Conservation (phyloP, 176 grass and related monocot species). For the Stipa capillata region DNA sequence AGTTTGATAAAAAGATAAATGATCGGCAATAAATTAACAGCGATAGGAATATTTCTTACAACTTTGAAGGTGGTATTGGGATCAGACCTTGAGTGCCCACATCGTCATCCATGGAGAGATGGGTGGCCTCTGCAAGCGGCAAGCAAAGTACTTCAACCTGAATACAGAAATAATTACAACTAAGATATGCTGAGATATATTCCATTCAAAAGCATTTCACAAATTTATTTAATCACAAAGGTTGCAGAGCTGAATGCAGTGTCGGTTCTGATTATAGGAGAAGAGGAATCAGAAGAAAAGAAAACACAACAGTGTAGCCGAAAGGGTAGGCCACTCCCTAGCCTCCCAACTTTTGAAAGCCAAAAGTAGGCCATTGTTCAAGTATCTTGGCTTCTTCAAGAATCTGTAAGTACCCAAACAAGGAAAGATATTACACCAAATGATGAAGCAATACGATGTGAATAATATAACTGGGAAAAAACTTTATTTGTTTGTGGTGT, state of each 20-base stretch:
- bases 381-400: constrained; percentile 38
- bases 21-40: constrained; percentile 19
- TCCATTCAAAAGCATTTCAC: constrained; percentile 31
- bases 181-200: constrained; percentile 47
- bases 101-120: constrained; percentile 34
- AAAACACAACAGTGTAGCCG: constrained; percentile 33
- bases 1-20: constrained; percentile 24
- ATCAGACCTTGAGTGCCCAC: constrained; percentile 72
- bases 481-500: constrained; percentile 22
- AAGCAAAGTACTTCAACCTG: constrained; percentile 56
- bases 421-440: constrained; percentile 45
- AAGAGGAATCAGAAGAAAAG: constrained; percentile 47
- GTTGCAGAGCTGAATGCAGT: constrained; percentile 41
- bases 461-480: constrained; percentile 18
- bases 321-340: constrained; percentile 54
- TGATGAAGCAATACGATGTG: constrained; percentile 28
- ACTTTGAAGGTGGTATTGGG: constrained; percentile 47
- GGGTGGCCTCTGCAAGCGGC: constrained; percentile 37
- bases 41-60: constrained; percentile 34
- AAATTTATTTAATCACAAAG: constrained; percentile 48
- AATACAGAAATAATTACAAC: constrained; percentile 27
- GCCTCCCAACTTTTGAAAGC: constrained; percentile 36
- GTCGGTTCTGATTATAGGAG: constrained; percentile 47
- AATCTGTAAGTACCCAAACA: constrained; percentile 30
- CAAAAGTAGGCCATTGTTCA: constrained; percentile 44